Conservation (phyloP, 805 yeast species). For the Saccharomycopsis oosterbeekiorum region DNA sequence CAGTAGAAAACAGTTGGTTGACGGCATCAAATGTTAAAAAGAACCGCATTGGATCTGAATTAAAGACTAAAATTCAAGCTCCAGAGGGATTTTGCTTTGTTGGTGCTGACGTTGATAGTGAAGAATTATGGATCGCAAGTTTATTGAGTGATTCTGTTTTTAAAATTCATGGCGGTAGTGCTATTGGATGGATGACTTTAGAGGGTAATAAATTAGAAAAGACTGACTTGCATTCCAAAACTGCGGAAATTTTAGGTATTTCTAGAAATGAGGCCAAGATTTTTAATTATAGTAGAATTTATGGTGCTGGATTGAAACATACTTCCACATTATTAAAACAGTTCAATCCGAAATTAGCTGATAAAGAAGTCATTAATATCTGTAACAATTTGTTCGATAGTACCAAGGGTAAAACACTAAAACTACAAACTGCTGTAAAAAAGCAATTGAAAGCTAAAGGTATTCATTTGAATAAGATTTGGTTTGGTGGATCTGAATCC, state of each 20-base stretch:
- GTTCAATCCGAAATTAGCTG: conserved; percentile 64
- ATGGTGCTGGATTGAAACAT: conserved; percentile 93
- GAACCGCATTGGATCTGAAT: conserved; percentile 82
- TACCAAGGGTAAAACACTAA: conserved; percentile 59
- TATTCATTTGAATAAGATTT: conserved; percentile 31
- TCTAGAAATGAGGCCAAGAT: conserved; percentile 87
- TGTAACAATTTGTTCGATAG: conserved; percentile 64
- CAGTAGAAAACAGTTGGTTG: conserved; percentile 95
- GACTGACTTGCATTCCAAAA: conserved; percentile 91
- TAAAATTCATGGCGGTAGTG: conserved; percentile 88
- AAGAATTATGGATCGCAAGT: conserved; percentile 97
- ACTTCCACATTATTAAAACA: conserved; percentile 78
- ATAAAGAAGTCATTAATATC: conserved; percentile 50
- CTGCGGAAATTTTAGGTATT: conserved; percentile 83
- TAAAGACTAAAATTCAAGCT: conserved; percentile 77
- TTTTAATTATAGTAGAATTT: conserved; percentile 93
- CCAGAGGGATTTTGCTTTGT: conserved; percentile 87
- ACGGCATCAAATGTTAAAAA: conserved; percentile 93
- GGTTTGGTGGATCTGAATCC: conserved; percentile 92
- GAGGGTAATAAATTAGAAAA: conserved; percentile 90
- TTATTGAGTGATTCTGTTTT: conserved; percentile 87
- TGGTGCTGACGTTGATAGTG: conserved; percentile 98
- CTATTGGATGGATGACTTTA: conserved; percentile 98
- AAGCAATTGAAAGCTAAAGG: conserved; percentile 17
- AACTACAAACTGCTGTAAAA: conserved; percentile 25